Evolutionary conservation across 208 protist species (phyloP).

Genomic region (Leishmania arabica): DNA sequence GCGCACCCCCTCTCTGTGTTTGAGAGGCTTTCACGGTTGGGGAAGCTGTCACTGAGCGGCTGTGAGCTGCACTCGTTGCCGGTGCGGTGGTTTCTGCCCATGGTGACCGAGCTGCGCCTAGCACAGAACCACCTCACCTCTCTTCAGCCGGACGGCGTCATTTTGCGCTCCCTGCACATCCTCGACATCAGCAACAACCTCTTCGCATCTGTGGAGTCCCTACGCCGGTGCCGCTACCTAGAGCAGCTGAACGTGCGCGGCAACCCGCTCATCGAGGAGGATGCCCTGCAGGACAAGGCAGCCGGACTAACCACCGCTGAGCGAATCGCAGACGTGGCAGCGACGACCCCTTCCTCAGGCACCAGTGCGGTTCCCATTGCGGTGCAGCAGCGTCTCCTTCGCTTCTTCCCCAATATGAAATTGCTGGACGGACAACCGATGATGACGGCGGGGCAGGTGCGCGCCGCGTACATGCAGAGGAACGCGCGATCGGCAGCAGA

Average conservation of each 20-base stretch:
- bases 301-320: not conserved
- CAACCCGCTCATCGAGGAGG: constrained; percentile 57
- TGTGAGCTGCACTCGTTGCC: constrained; percentile 70
- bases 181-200: constrained; percentile 83
- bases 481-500: not conserved
- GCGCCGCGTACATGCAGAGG: constrained; percentile 12
- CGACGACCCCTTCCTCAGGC: not conserved
- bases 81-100: constrained; percentile 73
- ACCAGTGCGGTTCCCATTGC: constrained; percentile 3
- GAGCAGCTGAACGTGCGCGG: constrained; percentile 66
- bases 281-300: constrained; percentile 12
- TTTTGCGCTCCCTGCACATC: constrained; percentile 82
- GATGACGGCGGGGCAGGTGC: constrained; percentile 25
- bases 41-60: constrained; percentile 82
- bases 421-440: constrained; percentile 48
- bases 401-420: constrained; percentile 46
- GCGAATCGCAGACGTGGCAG: not conserved
- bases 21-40: constrained; percentile 56
- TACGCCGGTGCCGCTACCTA: constrained; percentile 82
- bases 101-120: constrained; percentile 80
- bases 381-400: constrained; percentile 34
- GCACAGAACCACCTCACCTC: constrained; percentile 66
- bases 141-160: constrained; percentile 79
- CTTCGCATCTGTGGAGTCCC: constrained; percentile 44
- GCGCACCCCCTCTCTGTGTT: constrained; percentile 82